These are phyloP conservation scores for Aaosphaeria arxii DNA, from an alignment of 2,329 filamentous ascomycete genomes.

Conservation along the genomic window DNA sequence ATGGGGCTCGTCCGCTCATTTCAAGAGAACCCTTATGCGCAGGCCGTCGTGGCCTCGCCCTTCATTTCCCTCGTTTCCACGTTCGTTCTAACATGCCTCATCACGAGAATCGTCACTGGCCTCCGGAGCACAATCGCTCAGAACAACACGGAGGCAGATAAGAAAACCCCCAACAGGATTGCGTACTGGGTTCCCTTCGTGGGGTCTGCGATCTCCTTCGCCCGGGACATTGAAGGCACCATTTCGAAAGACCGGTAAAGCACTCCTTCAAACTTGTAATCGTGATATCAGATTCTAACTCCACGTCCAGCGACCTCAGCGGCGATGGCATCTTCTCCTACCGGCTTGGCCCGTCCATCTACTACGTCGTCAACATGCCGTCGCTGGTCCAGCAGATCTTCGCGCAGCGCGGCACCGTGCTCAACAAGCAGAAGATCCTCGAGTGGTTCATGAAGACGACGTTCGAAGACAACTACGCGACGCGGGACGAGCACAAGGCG, in stretches of 20 bases:
- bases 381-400: constrained; percentile 12
- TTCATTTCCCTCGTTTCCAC: constrained; percentile 1
- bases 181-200: constrained; percentile 11
- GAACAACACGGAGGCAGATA: constrained; percentile 4
- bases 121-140: constrained; percentile 4
- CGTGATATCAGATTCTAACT: not conserved
- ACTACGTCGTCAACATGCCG: constrained; percentile 13
- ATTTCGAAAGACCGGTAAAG: constrained; percentile 7
- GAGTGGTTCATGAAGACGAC: constrained; percentile 13
- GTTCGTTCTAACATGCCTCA: constrained; percentile 3
- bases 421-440: constrained; percentile 10
- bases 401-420: constrained; percentile 4
- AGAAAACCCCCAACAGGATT: constrained; percentile 8
- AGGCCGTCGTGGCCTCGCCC: constrained; percentile 3
- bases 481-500: constrained; percentile 7
- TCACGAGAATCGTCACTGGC: constrained; percentile 8
- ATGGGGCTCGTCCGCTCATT: constrained; percentile 8
- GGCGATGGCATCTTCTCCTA: constrained; percentile 12
- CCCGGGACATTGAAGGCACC: constrained; percentile 9
- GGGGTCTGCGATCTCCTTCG: constrained; percentile 11
- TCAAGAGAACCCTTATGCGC: constrained; percentile 2
- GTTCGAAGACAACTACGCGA: constrained; percentile 7
- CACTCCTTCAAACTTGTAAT: not conserved
- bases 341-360: constrained; percentile 8
- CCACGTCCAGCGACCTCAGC: constrained; percentile 2